Evolutionary conservation across 306 rosid genomes (phyloP), one percentile per base, ranked within the genome.

Genomic region (Trichosanthes truncata): DNA sequence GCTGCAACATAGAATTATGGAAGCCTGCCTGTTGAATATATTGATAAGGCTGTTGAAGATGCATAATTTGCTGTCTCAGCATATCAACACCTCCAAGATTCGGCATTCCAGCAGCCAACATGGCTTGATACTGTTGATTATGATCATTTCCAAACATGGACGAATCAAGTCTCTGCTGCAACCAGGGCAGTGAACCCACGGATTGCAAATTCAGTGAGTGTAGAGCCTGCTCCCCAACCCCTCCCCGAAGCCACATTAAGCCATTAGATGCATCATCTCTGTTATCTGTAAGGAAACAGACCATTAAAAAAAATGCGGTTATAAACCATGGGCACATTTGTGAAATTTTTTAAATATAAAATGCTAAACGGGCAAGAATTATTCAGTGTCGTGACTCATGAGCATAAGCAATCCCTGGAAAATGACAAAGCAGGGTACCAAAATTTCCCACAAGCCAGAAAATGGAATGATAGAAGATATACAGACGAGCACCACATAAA

Each of bases 211-310:
- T 93, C 60, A 89, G 60, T 78, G 96, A 88, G 78, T 84, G 90
- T 60, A 87, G 85, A 78, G 87, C 87, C 36, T 87, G 91, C 60
- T 91, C 97, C 78, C 90, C 90, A 8, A 87, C 74, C 78, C 87
- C 94, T 36, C 97, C 93, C 82, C 90, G 84, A 66, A 91, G 81
- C 94, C 92, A 91, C 94, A 93, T 93, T 65, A 93, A 84, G 83
- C 93, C 93, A 79, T 87, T 90, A 45, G 89, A 78, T 38, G 87
- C 84, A 8, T 91, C 97, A 55, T 91, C 91, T 81, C 97, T 87
- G 84, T 85, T 86, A 88, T 91, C 97, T 93, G 88, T 77, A 78
- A 82, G 29, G 82, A 79, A 83, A 75, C 80, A 79, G 65, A 83
- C 38, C 77, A 48, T 73, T 46, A 14, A 25, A 48, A 46, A 33